Percentiles rank a stretch among this genome's conserved stretches.
phyloP scores from a whole-genome alignment of 177 flowering plant genomes.

The Tripterygium wilfordii region DNA sequence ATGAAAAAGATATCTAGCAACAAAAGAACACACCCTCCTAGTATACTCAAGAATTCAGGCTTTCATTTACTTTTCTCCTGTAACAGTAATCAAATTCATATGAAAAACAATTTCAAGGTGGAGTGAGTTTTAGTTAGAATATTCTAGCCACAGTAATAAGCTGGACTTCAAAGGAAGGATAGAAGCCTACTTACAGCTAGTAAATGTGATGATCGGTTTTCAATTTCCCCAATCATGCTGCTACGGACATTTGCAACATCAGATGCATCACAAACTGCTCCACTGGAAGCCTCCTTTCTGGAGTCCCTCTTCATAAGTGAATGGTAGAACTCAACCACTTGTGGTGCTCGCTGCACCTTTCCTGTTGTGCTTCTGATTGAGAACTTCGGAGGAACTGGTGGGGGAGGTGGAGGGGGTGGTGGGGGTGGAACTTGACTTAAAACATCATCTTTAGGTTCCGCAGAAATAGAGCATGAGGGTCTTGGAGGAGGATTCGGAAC shows the following conservation, averaged over 20 bases:
- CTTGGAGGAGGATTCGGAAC: conserved; percentile 92
- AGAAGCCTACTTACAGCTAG: conserved; percentile 89
- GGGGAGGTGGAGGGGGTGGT: conserved; percentile 42
- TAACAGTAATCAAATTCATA: no score
- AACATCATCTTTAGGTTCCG: conserved; percentile 32
- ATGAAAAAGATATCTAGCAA: no score
- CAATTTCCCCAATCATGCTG: conserved; percentile 95
- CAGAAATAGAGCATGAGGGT: conserved; percentile 43
- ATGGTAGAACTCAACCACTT: conserved; percentile 93
- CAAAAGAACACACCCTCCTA: no score
- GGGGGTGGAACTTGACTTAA: conserved; percentile 26
- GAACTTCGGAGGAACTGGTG: conserved; percentile 74
- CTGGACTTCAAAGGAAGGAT: no score
- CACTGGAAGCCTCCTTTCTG: conserved; percentile 62
- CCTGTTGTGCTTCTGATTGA: conserved; percentile 32
- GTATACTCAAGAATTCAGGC: no score
- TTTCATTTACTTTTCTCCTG: no score
- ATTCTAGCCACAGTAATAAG: no score
- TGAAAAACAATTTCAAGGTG: no score
- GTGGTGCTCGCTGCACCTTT: conserved; percentile 74
- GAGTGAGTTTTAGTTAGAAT: no score
- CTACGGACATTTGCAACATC: conserved; percentile 71
- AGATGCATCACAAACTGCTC: conserved; percentile 43
- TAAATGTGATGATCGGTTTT: conserved; percentile 89
- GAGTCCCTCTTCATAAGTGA: conserved; percentile 90